Base-by-base conservation (phyloP, 2,329 filamentous ascomycete genomes). In the Pseudogymnoascus sp. region DNA sequence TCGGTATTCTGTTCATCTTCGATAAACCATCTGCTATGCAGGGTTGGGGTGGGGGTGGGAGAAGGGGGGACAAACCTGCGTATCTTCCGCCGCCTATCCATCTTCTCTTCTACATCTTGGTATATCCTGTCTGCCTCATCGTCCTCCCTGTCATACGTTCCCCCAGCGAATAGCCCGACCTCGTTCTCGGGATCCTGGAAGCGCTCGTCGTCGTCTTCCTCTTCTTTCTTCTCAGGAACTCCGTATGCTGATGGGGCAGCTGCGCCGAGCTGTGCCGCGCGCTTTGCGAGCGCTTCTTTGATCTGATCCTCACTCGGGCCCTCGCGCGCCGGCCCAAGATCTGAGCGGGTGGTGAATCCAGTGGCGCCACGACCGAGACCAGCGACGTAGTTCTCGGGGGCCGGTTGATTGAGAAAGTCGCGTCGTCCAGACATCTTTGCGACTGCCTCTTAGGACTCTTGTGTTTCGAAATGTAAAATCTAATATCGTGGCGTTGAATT, bases 141-240 rank as follows among this genome's bases (percentile, higher is more conserved):
- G 72, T 99, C 95, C 63, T 99, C 95, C 75, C 95, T 90, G 75
- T 97, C 95, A 78, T 96, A 99, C 70, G 95, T 90, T 37, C 95
- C 95, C 63, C 91, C 93, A 2, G 95, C 93, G 72, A 99, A 99
- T 21, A 99, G 80, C 3, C 96, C 95, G 59, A 95, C 90, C 75
- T 99, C 95, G 72, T 97, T 97, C 71, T 99, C 95, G 0, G 95
- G 95, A 73, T 99, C 95, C 73, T 96, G 92, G 72, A 92, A 97
- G 56, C 93, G 85, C 37, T 90, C 88, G 63, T 91, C 88, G 62
- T 90, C 87, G 36, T 89, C 88, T 37, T 88, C 87, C 16, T 89
- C 85, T 60, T 89, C 87, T 65, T 83, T 81, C 42, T 75, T 74
- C 71, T 74, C 71, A 2, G 70, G 72, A 7, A 77, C 84, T 5